A percentile compares a stretch with the other conserved stretches of the same genome.
phyloP scores from a whole-genome alignment of 495 filamentous ascomycete species.

The Talaromyces ruber region DNA sequence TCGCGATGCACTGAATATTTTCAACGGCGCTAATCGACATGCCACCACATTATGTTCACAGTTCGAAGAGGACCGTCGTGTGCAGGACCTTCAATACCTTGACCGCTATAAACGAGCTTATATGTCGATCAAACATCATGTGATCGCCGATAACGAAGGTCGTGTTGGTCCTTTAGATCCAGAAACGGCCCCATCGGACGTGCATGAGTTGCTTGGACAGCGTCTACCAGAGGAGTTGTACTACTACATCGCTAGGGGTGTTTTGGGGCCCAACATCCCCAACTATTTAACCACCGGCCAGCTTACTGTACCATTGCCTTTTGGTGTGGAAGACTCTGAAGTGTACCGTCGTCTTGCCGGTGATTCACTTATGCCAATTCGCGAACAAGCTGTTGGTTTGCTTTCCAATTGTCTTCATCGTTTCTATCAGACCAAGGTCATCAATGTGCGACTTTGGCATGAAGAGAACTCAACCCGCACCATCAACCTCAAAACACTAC shows the following conservation, averaged over 20 bases:
- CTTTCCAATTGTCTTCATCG: slow-evolving; percentile 70
- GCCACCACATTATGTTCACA: slow-evolving; percentile 58
- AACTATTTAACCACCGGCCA: slow-evolving; percentile 74
- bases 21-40: slow-evolving; percentile 54
- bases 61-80: slow-evolving; percentile 61
- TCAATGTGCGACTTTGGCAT: slow-evolving; percentile 79
- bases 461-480: slow-evolving; percentile 56
- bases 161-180: slow-evolving; percentile 62
- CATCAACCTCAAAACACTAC: slow-evolving; percentile 56
- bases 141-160: slow-evolving; percentile 67
- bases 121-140: slow-evolving; percentile 80
- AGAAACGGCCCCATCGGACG: slow-evolving; percentile 63
- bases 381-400: slow-evolving; percentile 65
- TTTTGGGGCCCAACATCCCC: slow-evolving; percentile 70
- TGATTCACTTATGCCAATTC: slow-evolving; percentile 58
- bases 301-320: slow-evolving; percentile 62
- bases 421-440: slow-evolving; percentile 67
- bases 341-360: slow-evolving; percentile 76
- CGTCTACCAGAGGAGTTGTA: slow-evolving; percentile 88
- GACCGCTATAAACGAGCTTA: slow-evolving; percentile 77
- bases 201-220: slow-evolving; percentile 81
- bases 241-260: slow-evolving; percentile 77
- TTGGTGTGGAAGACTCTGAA: slow-evolving; percentile 71
- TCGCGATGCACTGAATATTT: slow-evolving; percentile 60
- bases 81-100: slow-evolving; percentile 64